phyloP scores from a whole-genome alignment of 345 rosid species.

The Citrus unshiu region DNA sequence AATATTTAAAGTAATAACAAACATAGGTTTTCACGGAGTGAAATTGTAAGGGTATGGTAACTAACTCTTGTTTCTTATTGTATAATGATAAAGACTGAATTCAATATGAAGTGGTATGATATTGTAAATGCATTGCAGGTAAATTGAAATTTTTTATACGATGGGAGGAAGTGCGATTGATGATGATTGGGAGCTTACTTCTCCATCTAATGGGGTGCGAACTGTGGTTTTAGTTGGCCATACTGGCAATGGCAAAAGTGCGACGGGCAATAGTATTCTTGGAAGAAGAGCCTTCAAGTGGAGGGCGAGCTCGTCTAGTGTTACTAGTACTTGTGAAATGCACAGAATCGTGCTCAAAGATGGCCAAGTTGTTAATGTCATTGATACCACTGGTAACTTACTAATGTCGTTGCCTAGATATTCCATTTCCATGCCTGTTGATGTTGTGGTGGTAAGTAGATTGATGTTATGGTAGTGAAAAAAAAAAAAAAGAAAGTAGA shows the following conservation, averaged over 20 bases:
- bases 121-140: background rate
- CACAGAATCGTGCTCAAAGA: conserved; percentile 42
- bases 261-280: conserved; percentile 81
- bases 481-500: no score
- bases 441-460: background rate
- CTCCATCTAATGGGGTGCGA: conserved; percentile 39
- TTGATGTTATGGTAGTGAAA: background rate
- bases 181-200: conserved; percentile 81
- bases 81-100: no score
- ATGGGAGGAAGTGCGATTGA: conserved; percentile 83
- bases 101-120: background rate
- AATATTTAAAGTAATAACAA: no score
- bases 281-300: conserved; percentile 70
- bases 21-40: no score
- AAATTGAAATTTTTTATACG: background rate
- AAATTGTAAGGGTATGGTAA: no score
- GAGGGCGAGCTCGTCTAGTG: conserved; percentile 60
- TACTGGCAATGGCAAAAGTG: conserved; percentile 91
- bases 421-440: background rate
- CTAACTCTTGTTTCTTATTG: no score
- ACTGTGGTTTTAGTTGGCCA: conserved; percentile 86
- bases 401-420: background rate
- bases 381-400: conserved; percentile 78
- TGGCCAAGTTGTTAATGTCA: conserved; percentile 75
- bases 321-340: conserved; percentile 69